These are phyloP conservation scores for Candida pseudoviswanathii DNA, from an alignment of 1,139 yeast genomes.

Conservation along the genomic window DNA sequence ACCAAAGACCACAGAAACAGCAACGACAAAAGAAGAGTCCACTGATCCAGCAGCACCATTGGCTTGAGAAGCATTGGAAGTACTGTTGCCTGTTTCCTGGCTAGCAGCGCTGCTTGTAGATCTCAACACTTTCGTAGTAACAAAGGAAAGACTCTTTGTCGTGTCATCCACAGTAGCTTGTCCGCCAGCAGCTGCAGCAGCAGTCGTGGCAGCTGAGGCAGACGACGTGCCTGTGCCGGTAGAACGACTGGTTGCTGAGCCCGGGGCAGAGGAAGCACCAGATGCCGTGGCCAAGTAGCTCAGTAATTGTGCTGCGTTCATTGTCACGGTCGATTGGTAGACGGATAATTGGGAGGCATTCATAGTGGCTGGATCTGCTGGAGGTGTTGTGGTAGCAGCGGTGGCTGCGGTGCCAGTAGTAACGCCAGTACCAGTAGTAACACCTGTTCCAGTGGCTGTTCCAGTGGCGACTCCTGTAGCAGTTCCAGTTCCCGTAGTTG, in stretches of 20 bases:
- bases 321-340: constrained; percentile 18
- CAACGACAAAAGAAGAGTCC: not conserved
- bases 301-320: constrained; percentile 16
- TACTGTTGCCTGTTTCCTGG: constrained; percentile 4
- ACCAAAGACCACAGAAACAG: constrained; percentile 7
- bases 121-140: constrained; percentile 15
- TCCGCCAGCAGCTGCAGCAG: constrained; percentile 10
- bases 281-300: constrained; percentile 15
- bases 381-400: not conserved
- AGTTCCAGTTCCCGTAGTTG: constrained; percentile 10
- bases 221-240: constrained; percentile 15
- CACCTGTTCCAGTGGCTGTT: constrained; percentile 10
- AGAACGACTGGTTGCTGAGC: constrained; percentile 9
- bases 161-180: constrained; percentile 6
- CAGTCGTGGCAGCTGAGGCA: not conserved
- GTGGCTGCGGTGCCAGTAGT: constrained; percentile 10
- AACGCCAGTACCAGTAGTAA: constrained; percentile 6
- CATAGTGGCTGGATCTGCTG: constrained; percentile 17
- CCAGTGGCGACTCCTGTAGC: constrained; percentile 7
- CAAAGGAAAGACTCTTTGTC: constrained; percentile 14
- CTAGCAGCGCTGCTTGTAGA: constrained; percentile 8
- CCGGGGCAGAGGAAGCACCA: constrained; percentile 16
- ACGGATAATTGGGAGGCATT: constrained; percentile 14
- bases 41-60: constrained; percentile 10
- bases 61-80: constrained; percentile 7